A percentile compares a stretch with the other conserved stretches of the same genome.
Evolutionary conservation across 2,329 filamentous ascomycete genomes (phyloP).

Genomic region (Diplodia corticola): DNA sequence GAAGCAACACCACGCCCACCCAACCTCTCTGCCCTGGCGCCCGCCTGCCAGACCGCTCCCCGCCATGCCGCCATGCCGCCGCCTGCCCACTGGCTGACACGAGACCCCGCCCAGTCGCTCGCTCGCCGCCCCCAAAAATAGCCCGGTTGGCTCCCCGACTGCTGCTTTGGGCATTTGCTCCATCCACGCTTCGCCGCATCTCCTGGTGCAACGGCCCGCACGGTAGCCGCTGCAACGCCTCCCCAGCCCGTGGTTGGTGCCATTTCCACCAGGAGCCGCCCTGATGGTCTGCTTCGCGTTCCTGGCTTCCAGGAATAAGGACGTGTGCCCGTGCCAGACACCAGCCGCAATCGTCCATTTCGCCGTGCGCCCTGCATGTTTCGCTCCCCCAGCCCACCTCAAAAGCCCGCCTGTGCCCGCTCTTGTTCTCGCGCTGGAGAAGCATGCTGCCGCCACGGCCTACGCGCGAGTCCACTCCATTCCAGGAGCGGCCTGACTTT

Average conservation of each 20-base stretch:
- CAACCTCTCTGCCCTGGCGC: not conserved
- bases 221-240: not conserved
- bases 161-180: slow-evolving; percentile 7
- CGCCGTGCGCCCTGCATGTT: slow-evolving; percentile 2
- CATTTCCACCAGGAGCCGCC: not conserved
- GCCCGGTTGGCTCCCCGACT: not conserved
- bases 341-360: not conserved
- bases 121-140: slow-evolving; percentile 13
- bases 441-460: not conserved
- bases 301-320: slow-evolving; percentile 3
- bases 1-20: not conserved
- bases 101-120: not conserved
- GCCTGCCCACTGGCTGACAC: not conserved
- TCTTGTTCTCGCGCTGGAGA: not conserved
- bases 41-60: not conserved
- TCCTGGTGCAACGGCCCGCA: not conserved
- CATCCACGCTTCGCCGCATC: not conserved
- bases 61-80: not conserved
- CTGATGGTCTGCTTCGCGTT: not conserved
- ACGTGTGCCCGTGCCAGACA: not conserved
- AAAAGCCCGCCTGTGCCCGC: not conserved
- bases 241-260: not conserved
- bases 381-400: not conserved
- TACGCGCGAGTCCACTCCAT: not conserved
- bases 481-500: too few relatives aligned